A percentile compares a stretch with the other conserved stretches of the same genome.
Evolutionary conservation across 129 eudicot genomes (phyloP).

Genomic region (Chrysanthemum seticuspe): DNA sequence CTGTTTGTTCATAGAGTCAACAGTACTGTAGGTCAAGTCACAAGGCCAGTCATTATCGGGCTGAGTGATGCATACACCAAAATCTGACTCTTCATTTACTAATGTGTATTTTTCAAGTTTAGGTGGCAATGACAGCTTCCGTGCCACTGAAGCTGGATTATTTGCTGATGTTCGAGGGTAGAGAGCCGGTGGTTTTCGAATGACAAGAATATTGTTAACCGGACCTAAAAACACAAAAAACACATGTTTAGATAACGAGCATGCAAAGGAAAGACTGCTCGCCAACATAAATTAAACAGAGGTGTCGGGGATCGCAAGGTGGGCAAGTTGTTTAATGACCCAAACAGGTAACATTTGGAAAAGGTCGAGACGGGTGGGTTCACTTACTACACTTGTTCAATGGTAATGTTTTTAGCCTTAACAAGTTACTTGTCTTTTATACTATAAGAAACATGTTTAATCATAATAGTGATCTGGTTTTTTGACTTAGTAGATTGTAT

Average conservation of each 20-base stretch:
- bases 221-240: constrained; percentile 50
- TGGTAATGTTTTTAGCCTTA: too few relatives aligned
- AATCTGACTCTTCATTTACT: constrained; percentile 47
- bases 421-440: too few relatives aligned
- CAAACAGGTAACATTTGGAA: too few relatives aligned
- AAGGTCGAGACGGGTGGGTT: too few relatives aligned
- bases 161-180: constrained; percentile 43
- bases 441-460: too few relatives aligned
- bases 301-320: too few relatives aligned
- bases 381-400: too few relatives aligned
- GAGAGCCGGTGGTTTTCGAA: constrained; percentile 42
- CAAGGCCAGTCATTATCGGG: constrained; percentile 25
- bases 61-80: constrained; percentile 43
- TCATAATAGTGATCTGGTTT: too few relatives aligned
- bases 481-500: background rate
- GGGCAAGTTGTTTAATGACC: too few relatives aligned
- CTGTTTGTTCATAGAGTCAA: constrained; percentile 61
- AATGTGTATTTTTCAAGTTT: constrained; percentile 76
- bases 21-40: constrained; percentile 45
- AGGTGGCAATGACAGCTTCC: constrained; percentile 58
- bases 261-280: constrained; percentile 5
- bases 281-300: background rate
- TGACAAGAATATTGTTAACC: constrained; percentile 66
- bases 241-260: constrained; percentile 5
- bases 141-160: constrained; percentile 39